These are phyloP conservation scores for Petunia hybrid DNA, from an alignment of 305 asterid genomes.

Conservation along the genomic window DNA sequence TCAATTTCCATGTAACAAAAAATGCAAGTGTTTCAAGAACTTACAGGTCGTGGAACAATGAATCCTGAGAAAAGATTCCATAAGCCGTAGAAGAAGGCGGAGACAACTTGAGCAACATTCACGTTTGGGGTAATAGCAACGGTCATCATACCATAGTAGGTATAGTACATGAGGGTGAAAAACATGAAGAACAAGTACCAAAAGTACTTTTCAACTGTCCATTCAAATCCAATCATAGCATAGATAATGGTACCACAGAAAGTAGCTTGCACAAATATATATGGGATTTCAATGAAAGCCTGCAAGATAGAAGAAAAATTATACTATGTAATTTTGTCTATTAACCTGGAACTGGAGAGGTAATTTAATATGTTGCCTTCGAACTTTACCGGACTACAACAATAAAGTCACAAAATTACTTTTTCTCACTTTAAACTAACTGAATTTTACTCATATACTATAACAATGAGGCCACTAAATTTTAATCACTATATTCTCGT, in stretches of 20 bases:
- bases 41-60: constrained; percentile 40
- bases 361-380: no score
- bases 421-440: no score
- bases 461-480: no score
- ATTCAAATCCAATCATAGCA: constrained; percentile 35
- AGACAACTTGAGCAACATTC: constrained; percentile 32
- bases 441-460: no score
- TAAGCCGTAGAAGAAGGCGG: constrained; percentile 34
- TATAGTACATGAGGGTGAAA: constrained; percentile 32
- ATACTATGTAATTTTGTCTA: no score
- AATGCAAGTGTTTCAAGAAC: not conserved
- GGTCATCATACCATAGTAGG: constrained; percentile 38
- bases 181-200: constrained; percentile 35
- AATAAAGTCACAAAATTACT: no score
- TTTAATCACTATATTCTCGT: no score
- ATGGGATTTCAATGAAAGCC: constrained; percentile 35
- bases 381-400: no score
- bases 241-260: constrained; percentile 29
- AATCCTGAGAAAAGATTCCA: constrained; percentile 39
- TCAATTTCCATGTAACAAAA: not conserved
- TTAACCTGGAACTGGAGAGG: no score
- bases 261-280: constrained; percentile 29
- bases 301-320: not conserved
- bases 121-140: constrained; percentile 36
- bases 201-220: constrained; percentile 35